A percentile compares a stretch with the other conserved stretches of the same genome.
Evolutionary conservation across 2,329 filamentous ascomycete genomes (phyloP).

Genomic region (Parascedosporium putredinis): DNA sequence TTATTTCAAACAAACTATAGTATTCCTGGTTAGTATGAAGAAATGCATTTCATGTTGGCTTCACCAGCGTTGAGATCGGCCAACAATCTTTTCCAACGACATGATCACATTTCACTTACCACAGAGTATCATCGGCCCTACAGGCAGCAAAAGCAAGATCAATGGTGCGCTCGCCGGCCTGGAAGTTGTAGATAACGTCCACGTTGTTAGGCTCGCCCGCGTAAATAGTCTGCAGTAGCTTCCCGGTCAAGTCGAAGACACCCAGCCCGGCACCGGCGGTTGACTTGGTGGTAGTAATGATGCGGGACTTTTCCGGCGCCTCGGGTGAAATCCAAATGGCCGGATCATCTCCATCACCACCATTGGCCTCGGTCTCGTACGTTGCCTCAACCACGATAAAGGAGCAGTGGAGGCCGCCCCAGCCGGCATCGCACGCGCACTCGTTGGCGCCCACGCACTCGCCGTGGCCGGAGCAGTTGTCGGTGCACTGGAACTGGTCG

Average conservation of each 20-base stretch:
- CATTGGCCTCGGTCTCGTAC: slow-evolving; percentile 45
- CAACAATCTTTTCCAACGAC: too few relatives aligned
- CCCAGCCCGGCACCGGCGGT: slow-evolving; percentile 35
- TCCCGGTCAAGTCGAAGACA: slow-evolving; percentile 38
- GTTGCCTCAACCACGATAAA: slow-evolving; percentile 32
- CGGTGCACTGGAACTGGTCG: slow-evolving; percentile 24
- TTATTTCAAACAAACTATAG: slow-evolving; percentile 36
- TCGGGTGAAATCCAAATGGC: slow-evolving; percentile 36
- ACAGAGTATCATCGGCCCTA: slow-evolving; percentile 38
- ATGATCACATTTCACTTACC: too few relatives aligned
- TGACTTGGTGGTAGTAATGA: slow-evolving; percentile 43
- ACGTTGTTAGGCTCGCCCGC: slow-evolving; percentile 43
- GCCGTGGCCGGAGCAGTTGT: slow-evolving; percentile 30
- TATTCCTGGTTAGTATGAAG: neutral
- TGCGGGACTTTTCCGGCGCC: slow-evolving; percentile 29
- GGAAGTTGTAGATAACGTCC: slow-evolving; percentile 40
- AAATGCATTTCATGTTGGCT: too few relatives aligned
- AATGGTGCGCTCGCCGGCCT: slow-evolving; percentile 28
- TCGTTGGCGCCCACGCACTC: slow-evolving; percentile 29
- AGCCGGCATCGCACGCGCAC: slow-evolving; percentile 30
- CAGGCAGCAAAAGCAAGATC: slow-evolving; percentile 42
- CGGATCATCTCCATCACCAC: slow-evolving; percentile 37
- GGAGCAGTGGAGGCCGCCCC: slow-evolving; percentile 34
- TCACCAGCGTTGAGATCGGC: too few relatives aligned
- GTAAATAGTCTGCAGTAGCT: slow-evolving; percentile 31